A percentile compares a stretch with the other conserved stretches of the same genome.
Evolutionary conservation across 2,329 filamentous ascomycete genomes (phyloP).

Genomic region (Davidsoniella neocaledoniae): DNA sequence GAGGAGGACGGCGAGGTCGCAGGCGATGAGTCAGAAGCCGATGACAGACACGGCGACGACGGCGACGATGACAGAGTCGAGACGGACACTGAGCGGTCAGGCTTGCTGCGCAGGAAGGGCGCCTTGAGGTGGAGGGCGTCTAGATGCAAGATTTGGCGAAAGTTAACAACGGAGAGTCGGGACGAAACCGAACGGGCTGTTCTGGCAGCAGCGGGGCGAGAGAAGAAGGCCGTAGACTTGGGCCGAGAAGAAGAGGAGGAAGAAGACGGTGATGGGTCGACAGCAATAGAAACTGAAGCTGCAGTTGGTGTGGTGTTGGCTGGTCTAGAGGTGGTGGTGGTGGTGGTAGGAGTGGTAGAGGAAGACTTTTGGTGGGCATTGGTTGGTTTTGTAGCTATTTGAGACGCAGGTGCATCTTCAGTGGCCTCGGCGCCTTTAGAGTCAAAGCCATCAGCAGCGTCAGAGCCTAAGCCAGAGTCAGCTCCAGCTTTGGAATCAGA

Average conservation of each 20-base stretch:
- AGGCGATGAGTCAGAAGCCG: constrained; percentile 3
- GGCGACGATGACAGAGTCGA: constrained; percentile 7
- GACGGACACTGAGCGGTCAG: not conserved
- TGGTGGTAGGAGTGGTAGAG: not conserved
- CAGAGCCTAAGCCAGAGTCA: too few species aligned
- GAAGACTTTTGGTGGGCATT: not conserved
- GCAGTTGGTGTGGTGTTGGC: not conserved
- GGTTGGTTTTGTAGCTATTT: too few species aligned
- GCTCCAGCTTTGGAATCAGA: too few species aligned
- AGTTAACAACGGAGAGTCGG: constrained; percentile 9
- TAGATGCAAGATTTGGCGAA: constrained; percentile 9
- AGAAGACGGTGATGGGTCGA: not conserved
- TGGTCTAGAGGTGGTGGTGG: not conserved
- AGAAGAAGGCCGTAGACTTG: not conserved
- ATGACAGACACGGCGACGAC: constrained; percentile 10
- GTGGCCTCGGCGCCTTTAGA: not conserved
- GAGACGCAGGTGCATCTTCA: not conserved
- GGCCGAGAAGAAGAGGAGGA: not conserved
- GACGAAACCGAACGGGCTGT: not conserved
- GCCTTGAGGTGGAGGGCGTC: constrained; percentile 7
- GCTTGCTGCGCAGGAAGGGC: constrained; percentile 8
- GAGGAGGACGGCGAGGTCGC: constrained; percentile 3
- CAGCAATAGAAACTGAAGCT: not conserved
- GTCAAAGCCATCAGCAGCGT: too few species aligned
- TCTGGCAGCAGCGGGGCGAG: not conserved